Conservation (phyloP, 1,139 yeast genomes). For the Geotrichum aggregatum region DNA sequence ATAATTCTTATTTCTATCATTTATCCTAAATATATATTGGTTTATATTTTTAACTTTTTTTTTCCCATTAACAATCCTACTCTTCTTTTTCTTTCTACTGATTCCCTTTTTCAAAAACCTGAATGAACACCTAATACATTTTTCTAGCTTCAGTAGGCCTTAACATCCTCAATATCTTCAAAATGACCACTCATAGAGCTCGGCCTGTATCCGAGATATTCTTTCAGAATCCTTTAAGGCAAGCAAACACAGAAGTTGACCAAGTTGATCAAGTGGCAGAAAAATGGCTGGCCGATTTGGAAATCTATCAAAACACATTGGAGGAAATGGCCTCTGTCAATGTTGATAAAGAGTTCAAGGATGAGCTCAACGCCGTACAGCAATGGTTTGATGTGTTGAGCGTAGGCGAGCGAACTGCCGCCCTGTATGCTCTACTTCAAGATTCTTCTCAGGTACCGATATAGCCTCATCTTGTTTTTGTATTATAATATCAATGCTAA, state of each 20-base stretch:
- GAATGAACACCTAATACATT: too few species aligned
- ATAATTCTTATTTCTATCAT: neutral
- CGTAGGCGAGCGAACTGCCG: slow-evolving; percentile 41
- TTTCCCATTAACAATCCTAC: neutral
- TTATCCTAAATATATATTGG: too few species aligned
- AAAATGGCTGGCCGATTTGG: slow-evolving; percentile 38
- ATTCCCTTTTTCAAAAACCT: neutral
- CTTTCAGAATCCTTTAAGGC: slow-evolving; percentile 12
- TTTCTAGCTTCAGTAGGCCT: neutral
- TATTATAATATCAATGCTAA: neutral
- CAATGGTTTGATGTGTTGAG: slow-evolving; percentile 40
- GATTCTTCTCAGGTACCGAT: slow-evolving; percentile 33
- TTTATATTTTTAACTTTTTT: neutral
- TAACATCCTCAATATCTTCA: neutral
- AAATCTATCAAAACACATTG: slow-evolving; percentile 35
- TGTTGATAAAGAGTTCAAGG: slow-evolving; percentile 30
- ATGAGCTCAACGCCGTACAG: slow-evolving; percentile 37
- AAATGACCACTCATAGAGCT: slow-evolving; percentile 23
- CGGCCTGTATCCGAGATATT: slow-evolving; percentile 33
- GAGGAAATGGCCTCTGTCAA: slow-evolving; percentile 40
- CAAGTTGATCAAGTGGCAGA: slow-evolving; percentile 33
- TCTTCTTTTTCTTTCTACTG: neutral
- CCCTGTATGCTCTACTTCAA: slow-evolving; percentile 39
- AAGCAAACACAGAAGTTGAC: slow-evolving; percentile 20
- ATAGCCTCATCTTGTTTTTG: neutral